phyloP scores from a whole-genome alignment of 1,284 basidiomycete species.

The Ustilago shanxiensis region DNA sequence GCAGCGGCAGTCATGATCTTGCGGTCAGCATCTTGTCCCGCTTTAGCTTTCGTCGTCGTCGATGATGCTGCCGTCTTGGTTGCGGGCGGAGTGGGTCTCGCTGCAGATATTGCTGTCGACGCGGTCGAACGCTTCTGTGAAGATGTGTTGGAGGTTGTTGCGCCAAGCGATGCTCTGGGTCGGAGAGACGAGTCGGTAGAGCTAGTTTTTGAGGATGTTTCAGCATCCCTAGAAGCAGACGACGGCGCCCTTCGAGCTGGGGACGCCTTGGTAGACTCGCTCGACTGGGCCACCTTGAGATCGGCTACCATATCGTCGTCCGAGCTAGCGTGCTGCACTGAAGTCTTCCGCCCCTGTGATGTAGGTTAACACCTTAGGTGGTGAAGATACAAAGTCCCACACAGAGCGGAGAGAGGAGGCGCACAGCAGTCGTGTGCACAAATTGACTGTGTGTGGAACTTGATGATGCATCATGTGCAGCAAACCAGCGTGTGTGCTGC shows the following conservation, averaged over 20 bases:
- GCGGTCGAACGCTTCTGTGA: conserved; percentile 11
- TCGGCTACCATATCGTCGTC: background rate
- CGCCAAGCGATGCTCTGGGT: background rate
- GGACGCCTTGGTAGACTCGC: conserved; percentile 4
- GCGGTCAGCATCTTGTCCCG: conserved; percentile 3
- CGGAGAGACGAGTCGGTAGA: conserved; percentile 16
- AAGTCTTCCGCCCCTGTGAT: background rate
- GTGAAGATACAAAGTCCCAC: background rate
- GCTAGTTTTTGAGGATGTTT: conserved; percentile 2
- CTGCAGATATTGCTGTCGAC: background rate
- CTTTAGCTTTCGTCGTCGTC: background rate
- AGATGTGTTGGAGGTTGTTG: background rate
- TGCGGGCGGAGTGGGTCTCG: background rate
- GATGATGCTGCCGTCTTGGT: conserved; percentile 4
- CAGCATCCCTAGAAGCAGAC: background rate
- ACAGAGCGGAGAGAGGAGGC: background rate
- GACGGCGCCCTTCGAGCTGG: background rate
- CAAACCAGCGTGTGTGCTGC: conserved; percentile 3
- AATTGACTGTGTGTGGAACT: too few relatives aligned
- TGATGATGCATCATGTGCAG: conserved; percentile 9
- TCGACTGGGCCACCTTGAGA: background rate
- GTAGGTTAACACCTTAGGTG: too few relatives aligned
- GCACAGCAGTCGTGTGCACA: background rate
- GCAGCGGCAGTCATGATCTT: background rate
- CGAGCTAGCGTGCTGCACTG: background rate